These are phyloP conservation scores for Carex kokanica DNA, from an alignment of 176 grass and related monocot genomes.

Conservation along the genomic window DNA sequence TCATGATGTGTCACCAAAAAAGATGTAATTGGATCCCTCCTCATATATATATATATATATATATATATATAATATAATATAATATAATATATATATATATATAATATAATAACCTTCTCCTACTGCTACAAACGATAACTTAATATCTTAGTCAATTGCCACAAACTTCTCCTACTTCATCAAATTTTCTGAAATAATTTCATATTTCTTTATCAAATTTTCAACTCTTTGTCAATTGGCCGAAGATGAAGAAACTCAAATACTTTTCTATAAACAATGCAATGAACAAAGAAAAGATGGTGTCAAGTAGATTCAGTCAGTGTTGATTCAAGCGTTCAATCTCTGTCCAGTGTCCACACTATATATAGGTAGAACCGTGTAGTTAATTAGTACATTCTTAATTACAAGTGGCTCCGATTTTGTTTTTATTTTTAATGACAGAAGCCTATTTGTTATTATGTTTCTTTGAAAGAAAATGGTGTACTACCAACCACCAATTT, in stretches of 20 bases:
- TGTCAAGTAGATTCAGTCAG: not conserved
- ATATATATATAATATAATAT: too few species aligned
- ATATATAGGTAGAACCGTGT: not conserved
- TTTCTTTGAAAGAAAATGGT: slow-evolving; percentile 4
- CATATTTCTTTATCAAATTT: not conserved
- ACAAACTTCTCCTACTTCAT: too few species aligned
- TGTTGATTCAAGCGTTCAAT: slow-evolving; percentile 2
- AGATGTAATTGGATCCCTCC: too few species aligned
- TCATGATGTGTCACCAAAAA: too few species aligned
- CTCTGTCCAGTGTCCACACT: not conserved
- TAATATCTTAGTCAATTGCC: too few species aligned
- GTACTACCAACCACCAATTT: not conserved
- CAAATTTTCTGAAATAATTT: not conserved
- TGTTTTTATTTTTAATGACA: not conserved
- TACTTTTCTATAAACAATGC: not conserved
- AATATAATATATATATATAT: too few species aligned
- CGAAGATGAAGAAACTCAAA: not conserved
- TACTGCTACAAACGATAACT: too few species aligned
- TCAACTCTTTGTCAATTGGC: not conserved
- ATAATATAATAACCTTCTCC: too few species aligned
- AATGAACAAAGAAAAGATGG: not conserved
- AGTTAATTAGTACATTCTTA: not conserved
- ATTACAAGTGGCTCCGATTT: not conserved
- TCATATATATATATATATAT: too few species aligned
- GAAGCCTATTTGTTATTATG: slow-evolving; percentile 15